Evolutionary conservation across 768 basidiomycete genomes (phyloP), one percentile per base, ranked within the genome.

Genomic region (Cubamyces sp.): DNA sequence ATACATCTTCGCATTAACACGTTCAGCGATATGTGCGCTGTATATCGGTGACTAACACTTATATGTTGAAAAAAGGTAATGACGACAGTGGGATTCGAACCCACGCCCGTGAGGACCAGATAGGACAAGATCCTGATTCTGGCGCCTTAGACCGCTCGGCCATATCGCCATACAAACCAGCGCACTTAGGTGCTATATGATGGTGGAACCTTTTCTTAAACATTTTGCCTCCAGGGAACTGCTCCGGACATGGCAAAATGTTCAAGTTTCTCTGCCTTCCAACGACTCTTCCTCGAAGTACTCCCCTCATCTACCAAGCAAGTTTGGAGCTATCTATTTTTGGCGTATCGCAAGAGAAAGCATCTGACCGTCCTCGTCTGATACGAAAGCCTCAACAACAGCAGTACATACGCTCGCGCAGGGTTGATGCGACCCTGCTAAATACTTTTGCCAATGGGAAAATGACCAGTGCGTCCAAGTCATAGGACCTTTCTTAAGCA

Each of bases 61-160:
- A n/a, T n/a, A n/a, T n/a, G n/a, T n/a, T 3, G 12, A 9, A n/a
- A 9, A 45, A 45, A 45, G n/a, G 9, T 9, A 2, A 28, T 64
- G 57, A 64, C 62, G 54, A 64, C 62, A 79, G 79, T 76, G 79
- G 78, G 79, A 79, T 79, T 80, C 78, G 79, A 80, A 80, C 79
- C 79, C 79, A 76, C 79, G 79, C 79, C 78, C 76, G 76, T 78
- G 76, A 74, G 74, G 77, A 79, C 77, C 70, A 74, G 74, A 76
- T 75, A 21, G 34, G 25, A 21, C 39, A 34, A 37, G 14, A 39
- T 58, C 49, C 50, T 53, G 55, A 57, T 57, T 88, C 87, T 90
- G 85, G 86, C 87, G 87, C 88, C 87, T 89, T 88, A 86, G 87
- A 88, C 87, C 87, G 86, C 87, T 90, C 87, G 87, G 87, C 87